These are phyloP conservation scores for Globisporangium viniferum DNA, from an alignment of 352 stramenopile species.

Conservation along the genomic window DNA sequence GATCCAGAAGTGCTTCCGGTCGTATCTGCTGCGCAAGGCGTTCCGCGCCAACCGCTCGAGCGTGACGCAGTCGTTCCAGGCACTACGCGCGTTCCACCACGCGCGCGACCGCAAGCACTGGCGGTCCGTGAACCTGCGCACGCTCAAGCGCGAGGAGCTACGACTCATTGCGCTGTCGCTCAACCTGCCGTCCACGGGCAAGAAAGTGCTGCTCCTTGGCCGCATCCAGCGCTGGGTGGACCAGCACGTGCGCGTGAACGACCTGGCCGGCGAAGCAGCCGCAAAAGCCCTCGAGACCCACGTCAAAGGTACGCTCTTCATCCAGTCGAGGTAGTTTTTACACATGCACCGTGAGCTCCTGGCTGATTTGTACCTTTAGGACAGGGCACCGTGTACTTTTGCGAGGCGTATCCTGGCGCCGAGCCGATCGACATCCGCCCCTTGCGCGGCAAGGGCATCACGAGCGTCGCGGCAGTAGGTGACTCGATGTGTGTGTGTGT, in stretches of 20 bases:
- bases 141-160: constrained; percentile 59
- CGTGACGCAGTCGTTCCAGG: constrained; percentile 45
- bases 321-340: not conserved
- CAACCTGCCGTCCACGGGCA: constrained; percentile 69
- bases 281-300: constrained; percentile 52
- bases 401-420: constrained; percentile 36
- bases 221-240: constrained; percentile 77
- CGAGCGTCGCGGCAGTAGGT: constrained; percentile 10
- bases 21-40: constrained; percentile 52
- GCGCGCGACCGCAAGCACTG: constrained; percentile 51
- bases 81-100: constrained; percentile 49
- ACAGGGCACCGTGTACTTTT: constrained; percentile 70
- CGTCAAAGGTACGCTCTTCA: constrained; percentile 28
- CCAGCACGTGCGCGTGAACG: constrained; percentile 51
- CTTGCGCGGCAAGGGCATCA: constrained; percentile 62
- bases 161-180: constrained; percentile 57
- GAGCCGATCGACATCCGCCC: constrained; percentile 56
- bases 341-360: not conserved
- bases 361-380: constrained; percentile 15
- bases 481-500: no score
- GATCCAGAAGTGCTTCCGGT: constrained; percentile 70
- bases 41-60: constrained; percentile 43
- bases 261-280: constrained; percentile 57
- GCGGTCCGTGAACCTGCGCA: constrained; percentile 54
- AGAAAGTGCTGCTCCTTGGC: constrained; percentile 72